Percentiles rank a stretch among this genome's conserved stretches.
These are phyloP conservation scores for Erythrophleum fordii DNA, from an alignment of 306 rosid species.

Conservation along the genomic window DNA sequence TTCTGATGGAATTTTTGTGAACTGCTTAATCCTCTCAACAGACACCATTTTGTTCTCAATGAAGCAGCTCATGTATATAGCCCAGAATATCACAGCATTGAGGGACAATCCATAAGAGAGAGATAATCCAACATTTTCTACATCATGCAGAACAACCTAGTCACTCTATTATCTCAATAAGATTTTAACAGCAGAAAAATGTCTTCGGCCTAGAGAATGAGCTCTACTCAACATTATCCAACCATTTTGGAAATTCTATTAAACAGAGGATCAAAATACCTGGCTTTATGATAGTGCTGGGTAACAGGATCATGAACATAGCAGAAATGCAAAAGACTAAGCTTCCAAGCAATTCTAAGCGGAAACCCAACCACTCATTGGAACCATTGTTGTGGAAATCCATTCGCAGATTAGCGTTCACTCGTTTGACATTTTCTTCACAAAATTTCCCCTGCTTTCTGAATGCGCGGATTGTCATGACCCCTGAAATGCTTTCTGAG, in stretches of 20 bases:
- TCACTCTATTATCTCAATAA: slow-evolving; percentile 23
- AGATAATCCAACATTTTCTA: slow-evolving; percentile 88
- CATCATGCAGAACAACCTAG: slow-evolving; percentile 28
- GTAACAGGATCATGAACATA: slow-evolving; percentile 85
- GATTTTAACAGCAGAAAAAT: slow-evolving; percentile 25
- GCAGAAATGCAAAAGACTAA: slow-evolving; percentile 74
- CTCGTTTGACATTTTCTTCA: slow-evolving; percentile 67
- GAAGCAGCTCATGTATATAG: slow-evolving; percentile 85
- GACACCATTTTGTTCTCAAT: slow-evolving; percentile 95
- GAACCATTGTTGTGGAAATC: slow-evolving; percentile 92
- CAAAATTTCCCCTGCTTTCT: slow-evolving; percentile 56
- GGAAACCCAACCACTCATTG: slow-evolving; percentile 96
- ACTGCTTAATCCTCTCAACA: slow-evolving; percentile 93
- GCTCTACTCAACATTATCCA: not conserved
- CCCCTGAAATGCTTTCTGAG: slow-evolving; percentile 94
- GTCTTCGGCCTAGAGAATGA: not conserved
- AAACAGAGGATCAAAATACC: slow-evolving; percentile 51
- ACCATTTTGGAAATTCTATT: not conserved
- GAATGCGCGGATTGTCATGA: slow-evolving; percentile 88
- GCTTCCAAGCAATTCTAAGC: slow-evolving; percentile 86
- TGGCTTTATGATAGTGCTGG: slow-evolving; percentile 82
- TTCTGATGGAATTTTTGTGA: slow-evolving; percentile 80
- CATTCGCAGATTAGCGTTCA: slow-evolving; percentile 80
- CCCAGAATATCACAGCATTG: slow-evolving; percentile 74
- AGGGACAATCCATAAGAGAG: slow-evolving; percentile 91